Percentiles rank a stretch among this genome's conserved stretches.
These are phyloP conservation scores for Mortierella sp. DNA, from an alignment of 371 early-diverging fungal species.

Conservation along the genomic window DNA sequence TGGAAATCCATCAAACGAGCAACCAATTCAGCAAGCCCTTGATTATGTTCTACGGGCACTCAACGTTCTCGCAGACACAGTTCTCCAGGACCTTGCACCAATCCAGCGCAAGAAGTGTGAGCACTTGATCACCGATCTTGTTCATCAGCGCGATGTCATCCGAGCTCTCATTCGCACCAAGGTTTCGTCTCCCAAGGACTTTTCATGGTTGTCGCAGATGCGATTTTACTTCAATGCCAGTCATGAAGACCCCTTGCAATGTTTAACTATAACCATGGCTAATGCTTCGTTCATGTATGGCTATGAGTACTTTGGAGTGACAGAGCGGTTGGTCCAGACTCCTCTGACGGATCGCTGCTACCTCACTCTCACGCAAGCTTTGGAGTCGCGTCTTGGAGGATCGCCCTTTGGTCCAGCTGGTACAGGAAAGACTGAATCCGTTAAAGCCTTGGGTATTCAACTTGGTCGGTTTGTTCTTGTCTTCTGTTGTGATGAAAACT, in stretches of 20 bases:
- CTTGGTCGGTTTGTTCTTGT: conserved; percentile 98
- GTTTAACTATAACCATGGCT: conserved; percentile 91
- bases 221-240: conserved; percentile 89
- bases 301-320: conserved; percentile 97
- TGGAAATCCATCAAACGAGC: conserved; percentile 32
- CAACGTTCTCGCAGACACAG: conserved; percentile 92
- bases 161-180: conserved; percentile 75
- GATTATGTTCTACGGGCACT: conserved; percentile 80
- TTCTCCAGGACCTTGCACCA: conserved; percentile 85
- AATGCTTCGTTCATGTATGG: conserved; percentile 96
- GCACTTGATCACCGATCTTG: conserved; percentile 97
- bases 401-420: conserved; percentile 98
- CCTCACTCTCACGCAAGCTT: conserved; percentile 96
- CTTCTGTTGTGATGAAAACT: conserved; percentile 99
- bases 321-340: conserved; percentile 97
- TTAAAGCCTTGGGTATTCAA: conserved; percentile 96
- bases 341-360: conserved; percentile 98
- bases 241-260: conserved; percentile 75
- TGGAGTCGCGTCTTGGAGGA: conserved; percentile 94
- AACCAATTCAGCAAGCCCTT: conserved; percentile 71
- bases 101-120: conserved; percentile 96
- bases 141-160: conserved; percentile 97
- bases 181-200: conserved; percentile 79
- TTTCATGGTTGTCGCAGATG: conserved; percentile 98
- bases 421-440: conserved; percentile 99